Conservation (phyloP, 345 rosid genomes). For the Eucalyptus sp. region DNA sequence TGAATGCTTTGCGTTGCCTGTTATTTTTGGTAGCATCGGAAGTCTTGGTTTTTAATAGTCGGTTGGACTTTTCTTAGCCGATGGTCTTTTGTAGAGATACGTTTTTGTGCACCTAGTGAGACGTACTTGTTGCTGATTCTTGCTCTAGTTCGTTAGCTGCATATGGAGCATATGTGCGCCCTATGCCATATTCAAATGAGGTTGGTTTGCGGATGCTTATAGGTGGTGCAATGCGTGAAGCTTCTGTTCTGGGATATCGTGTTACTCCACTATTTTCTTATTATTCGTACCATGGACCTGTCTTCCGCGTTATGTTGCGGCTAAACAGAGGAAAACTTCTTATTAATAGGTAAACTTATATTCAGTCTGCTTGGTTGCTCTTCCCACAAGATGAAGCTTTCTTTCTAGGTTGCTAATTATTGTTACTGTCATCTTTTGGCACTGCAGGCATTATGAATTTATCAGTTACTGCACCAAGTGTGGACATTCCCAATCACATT, state of each 20-base stretch:
- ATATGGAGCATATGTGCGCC: slow-evolving; percentile 74
- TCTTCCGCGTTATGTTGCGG: slow-evolving; percentile 58
- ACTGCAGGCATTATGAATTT: slow-evolving; percentile 69
- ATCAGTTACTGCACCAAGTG: slow-evolving; percentile 58
- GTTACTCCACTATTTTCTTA: slow-evolving; percentile 73
- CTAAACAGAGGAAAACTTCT: slow-evolving; percentile 50
- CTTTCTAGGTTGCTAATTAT: not conserved
- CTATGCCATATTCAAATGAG: slow-evolving; percentile 93
- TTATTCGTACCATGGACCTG: slow-evolving; percentile 85
- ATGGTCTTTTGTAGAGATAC: not conserved
- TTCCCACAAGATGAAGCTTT: not conserved
- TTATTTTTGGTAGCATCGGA: not conserved
- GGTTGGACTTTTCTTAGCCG: not conserved
- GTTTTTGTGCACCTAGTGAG: not conserved
- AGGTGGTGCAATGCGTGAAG: slow-evolving; percentile 91
- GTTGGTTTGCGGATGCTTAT: slow-evolving; percentile 77
- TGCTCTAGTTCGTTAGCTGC: slow-evolving; percentile 64
- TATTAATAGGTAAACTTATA: slow-evolving; percentile 34
- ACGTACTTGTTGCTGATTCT: not conserved
- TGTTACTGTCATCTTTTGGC: not conserved
- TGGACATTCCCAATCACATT: slow-evolving; percentile 49
- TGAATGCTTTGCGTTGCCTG: not conserved
- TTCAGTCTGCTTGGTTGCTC: not conserved
- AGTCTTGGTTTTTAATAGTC: not conserved
- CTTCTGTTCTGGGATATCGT: slow-evolving; percentile 65